Evolutionary conservation across 1,284 basidiomycete genomes (phyloP), one percentile per base, ranked within the genome.

Genomic region (Trichosporon asahii): DNA sequence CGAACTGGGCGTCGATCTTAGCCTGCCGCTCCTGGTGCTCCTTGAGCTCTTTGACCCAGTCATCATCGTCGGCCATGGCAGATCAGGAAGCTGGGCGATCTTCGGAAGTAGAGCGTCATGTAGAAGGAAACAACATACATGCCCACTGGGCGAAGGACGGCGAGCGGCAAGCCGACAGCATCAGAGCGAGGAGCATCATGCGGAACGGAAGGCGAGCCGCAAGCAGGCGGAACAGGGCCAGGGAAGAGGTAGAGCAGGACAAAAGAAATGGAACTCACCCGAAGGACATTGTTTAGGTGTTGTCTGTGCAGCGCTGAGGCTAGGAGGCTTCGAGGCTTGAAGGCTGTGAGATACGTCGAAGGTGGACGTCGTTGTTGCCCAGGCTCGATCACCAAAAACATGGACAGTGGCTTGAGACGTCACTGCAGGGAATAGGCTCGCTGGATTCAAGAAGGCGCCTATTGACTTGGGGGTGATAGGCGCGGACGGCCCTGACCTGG

Each of bases 211-310:
- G 27, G 55, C 2, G 18, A 11, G 55, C 6, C 25, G 55, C 25
- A 27, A 29, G 55, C 21, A n/a, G n/a, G n/a, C 14, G 14, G 14
- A 14, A 27, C 25, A 57, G 53, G 14, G 53, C 6, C 2, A 21
- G 53, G 25, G 25, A 12, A 27, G 25, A 14, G 15, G 53, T 3
- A 8, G 25, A 33, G 53, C 27, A 31, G 29, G 18, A 61, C 57
- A 61, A 61, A n/a, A 61, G 27, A 23, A 7, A 27, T 2, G 21
- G 7, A 15, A 64, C 64, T 40, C 40, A 63, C 21, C 60, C 66
- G 23, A 70, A 70, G 18, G 66, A 57, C 66, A 67, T 67, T 35
- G 64, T 64, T 60, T 33, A 37, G 40, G 18, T 53, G 35, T 37
- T n/a, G 40, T 61, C 57, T 61, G 57, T 61, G 57, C 57, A 31